Base-by-base conservation (phyloP, 352 stramenopile genomes). In the Phytophthora kernoviae region DNA sequence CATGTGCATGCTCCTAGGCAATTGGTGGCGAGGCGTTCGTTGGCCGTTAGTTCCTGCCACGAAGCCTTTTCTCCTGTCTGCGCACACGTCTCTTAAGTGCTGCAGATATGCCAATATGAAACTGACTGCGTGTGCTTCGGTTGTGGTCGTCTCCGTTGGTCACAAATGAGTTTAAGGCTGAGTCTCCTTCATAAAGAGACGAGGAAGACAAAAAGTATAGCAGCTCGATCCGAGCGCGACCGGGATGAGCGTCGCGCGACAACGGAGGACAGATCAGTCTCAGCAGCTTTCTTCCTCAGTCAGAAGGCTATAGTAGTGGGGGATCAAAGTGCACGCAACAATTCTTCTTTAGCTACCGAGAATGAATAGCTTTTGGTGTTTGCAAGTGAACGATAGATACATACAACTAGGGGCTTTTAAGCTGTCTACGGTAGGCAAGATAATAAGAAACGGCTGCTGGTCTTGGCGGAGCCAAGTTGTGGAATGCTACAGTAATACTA, bases 131-230 rank as follows among this genome's bases (percentile, higher is more conserved):
- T 51, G 54, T 55, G 15, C 14, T 18, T 47, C 40, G 10, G 10
- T 50, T 44, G 20, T 11, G 21, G 20, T n/a, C 30, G n/a, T 58
- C 41, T 45, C 18, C 62, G 58, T 32, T 49, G 17, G 34, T 40
- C n/a, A 18, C 50, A 27, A 52, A 43, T 58, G 65, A 74, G 65
- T 74, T 74, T 74, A 74, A 74, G 65, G 70, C 65, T 26, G 65
- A 74, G 59, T 74, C 60, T 62, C 14, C n/a, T 30, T 30, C 24
- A 30, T 30, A 30, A 15, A 20, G 64, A 63, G 64, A 63, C 44
- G 50, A 70, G 49, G 65, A 74, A 48, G 65, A 66, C 15, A 47
- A 54, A 56, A 54, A 41, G 36, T 9, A 14, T 26, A 14, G 42
- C n/a, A 14, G 52, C 52, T 68, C 45, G 22, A 57, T 62, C 40